phyloP scores from a whole-genome alignment of 495 filamentous ascomycete species.

The Aspergillus haitiensis region DNA sequence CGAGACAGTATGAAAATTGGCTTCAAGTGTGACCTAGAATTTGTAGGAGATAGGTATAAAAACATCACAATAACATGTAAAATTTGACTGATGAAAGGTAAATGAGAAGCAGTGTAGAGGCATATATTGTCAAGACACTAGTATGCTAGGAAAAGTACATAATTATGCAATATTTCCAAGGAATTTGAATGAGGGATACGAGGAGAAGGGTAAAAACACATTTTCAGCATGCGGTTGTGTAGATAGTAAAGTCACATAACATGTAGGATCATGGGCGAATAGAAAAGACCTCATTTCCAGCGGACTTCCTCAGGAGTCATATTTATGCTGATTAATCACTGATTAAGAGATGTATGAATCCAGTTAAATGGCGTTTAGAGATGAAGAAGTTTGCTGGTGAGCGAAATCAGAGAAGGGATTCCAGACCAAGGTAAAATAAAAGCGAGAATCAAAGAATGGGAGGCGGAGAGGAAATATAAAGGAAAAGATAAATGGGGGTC shows the following conservation, averaged over 20 bases:
- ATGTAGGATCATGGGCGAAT: neutral
- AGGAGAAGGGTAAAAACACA: neutral
- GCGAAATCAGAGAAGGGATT: neutral
- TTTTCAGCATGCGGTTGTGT: neutral
- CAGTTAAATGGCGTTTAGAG: neutral
- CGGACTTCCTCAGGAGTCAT: neutral
- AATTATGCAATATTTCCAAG: constrained; percentile 18
- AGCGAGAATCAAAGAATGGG: no score
- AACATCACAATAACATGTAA: neutral
- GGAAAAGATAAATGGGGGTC: neutral
- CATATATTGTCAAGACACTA: constrained; percentile 7
- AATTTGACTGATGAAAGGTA: constrained; percentile 11
- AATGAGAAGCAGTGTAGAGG: neutral
- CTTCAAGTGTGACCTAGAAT: no score
- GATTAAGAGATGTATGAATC: neutral
- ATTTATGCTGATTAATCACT: neutral
- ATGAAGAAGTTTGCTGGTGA: neutral
- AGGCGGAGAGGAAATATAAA: no score
- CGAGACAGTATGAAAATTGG: neutral
- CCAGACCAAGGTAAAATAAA: no score
- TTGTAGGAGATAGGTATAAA: neutral
- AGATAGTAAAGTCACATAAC: neutral
- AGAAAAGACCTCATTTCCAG: neutral
- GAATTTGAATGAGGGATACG: neutral
- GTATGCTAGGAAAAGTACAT: constrained; percentile 7